Base-by-base conservation (phyloP, 2,329 filamentous ascomycete species). In the Fusarium veterinarium region DNA sequence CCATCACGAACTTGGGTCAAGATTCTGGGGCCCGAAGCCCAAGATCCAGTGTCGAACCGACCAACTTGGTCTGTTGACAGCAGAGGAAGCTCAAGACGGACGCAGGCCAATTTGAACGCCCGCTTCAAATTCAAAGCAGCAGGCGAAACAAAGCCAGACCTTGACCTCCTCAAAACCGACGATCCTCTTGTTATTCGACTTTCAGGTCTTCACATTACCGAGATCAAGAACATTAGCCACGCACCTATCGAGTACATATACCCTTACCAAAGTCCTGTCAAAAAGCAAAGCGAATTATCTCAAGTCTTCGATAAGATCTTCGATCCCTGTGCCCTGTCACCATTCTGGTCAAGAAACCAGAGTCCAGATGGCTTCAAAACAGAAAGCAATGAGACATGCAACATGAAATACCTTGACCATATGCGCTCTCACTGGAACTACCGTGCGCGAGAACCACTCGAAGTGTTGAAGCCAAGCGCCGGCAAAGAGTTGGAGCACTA, bases 51-150 rank as follows among this genome's bases (percentile, higher is more conserved):
- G 6, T 1, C 25, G 3, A 16, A 40, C 2, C 42, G 35, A 10
- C 72, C 72, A 6, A 68, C 62, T 0, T 75, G 72, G 72, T 67
- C 72, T 8, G 33, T 73, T 1, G 57, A 64, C 5, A 65, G 58
- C 7, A 57, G 51, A 17, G 72, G 72, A 33, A 49, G 51, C 2
- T 64, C 72, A 14, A 68, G 48, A 40, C 70, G 60, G 25, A 60
- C 55, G 1, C 56, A 49, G 6, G 72, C 72, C 2, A 75, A 64
- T 1, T 25, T 75, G 6, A 38, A 65, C 8, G 20, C 65, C 0
- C 66, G 64, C 0, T 73, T 75, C 6, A 53, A 59, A 2, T 75
- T 75, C 46, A 56, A 33, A 12, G 72, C 72, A 41, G 28, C 52
- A 1, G 61, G 69, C 3, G 35, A 53, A 4, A 70, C 59, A 0